Conservation (phyloP, 83 land plant species). For the Larix sibirica region DNA sequence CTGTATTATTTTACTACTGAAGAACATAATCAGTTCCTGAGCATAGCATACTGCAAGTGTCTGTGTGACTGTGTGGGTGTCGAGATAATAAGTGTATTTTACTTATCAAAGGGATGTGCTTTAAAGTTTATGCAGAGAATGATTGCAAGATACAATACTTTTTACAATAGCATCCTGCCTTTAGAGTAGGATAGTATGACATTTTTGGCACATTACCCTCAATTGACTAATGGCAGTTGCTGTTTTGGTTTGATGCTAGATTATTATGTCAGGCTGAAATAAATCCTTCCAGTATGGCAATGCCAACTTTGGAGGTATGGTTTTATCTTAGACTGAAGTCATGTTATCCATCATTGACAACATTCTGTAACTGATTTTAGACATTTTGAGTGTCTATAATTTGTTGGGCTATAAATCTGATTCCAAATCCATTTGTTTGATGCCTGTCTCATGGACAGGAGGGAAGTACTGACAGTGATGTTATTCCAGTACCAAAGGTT, state of each 20-base stretch:
- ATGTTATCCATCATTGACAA: not conserved
- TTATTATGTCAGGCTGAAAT: constrained; percentile 3
- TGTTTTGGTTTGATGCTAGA: constrained; percentile 5
- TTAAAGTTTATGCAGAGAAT: not conserved
- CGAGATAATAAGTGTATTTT: not conserved
- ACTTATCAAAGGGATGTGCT: not conserved
- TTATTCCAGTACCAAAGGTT: constrained; percentile 80
- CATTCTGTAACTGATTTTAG: not conserved
- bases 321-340: not conserved
- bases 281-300: not conserved
- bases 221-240: not conserved
- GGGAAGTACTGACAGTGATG: constrained; percentile 36
- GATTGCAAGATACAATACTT: too few relatives aligned
- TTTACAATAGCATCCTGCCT: not conserved
- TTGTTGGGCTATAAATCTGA: not conserved
- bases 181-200: not conserved
- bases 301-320: constrained; percentile 7
- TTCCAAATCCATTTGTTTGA: not conserved
- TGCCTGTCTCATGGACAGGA: constrained; percentile 27
- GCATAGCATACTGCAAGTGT: not conserved
- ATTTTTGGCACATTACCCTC: not conserved
- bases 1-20: not conserved
- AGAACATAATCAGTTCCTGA: not conserved
- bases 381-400: not conserved
- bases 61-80: not conserved